These are phyloP conservation scores for Boechera retrofracta DNA, from an alignment of 345 rosid species.

Conservation along the genomic window DNA sequence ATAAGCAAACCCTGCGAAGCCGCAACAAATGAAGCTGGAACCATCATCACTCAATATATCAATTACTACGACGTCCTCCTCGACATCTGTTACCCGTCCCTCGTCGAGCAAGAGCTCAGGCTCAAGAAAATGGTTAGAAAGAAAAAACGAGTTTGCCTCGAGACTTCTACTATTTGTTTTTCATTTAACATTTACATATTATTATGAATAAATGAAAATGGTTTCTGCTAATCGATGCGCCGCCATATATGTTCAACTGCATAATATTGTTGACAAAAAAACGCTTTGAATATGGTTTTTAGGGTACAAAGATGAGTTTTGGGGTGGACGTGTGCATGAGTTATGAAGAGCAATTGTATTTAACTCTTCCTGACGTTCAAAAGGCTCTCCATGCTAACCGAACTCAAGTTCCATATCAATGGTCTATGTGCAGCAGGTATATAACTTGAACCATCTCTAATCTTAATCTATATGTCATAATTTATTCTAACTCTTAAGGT, in stretches of 20 bases:
- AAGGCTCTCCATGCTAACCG: slow-evolving; percentile 89
- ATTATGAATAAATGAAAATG: no score
- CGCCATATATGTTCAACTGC: no score
- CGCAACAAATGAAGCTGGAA: slow-evolving; percentile 60
- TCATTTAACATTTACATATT: no score
- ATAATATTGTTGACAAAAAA: neutral
- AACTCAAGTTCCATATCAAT: slow-evolving; percentile 62
- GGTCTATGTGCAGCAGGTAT: slow-evolving; percentile 90
- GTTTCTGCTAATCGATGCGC: no score
- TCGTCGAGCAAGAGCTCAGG: slow-evolving; percentile 86
- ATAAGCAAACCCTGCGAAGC: slow-evolving; percentile 53
- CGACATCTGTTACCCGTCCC: slow-evolving; percentile 80
- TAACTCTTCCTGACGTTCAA: slow-evolving; percentile 91
- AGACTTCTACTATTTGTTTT: no score
- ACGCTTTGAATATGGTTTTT: slow-evolving; percentile 6
- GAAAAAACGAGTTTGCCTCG: no score
- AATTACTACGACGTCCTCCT: slow-evolving; percentile 81
- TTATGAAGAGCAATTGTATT: slow-evolving; percentile 65
- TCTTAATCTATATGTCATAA: neutral
- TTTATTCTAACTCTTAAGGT: slow-evolving; percentile 12
- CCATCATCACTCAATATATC: slow-evolving; percentile 65
- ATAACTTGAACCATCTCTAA: slow-evolving; percentile 14
- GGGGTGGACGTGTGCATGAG: slow-evolving; percentile 90
- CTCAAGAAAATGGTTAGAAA: slow-evolving; percentile 68
- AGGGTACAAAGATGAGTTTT: slow-evolving; percentile 80